These are phyloP conservation scores for Xylaria palmicola DNA, from an alignment of 495 filamentous ascomycete species.

Conservation along the genomic window DNA sequence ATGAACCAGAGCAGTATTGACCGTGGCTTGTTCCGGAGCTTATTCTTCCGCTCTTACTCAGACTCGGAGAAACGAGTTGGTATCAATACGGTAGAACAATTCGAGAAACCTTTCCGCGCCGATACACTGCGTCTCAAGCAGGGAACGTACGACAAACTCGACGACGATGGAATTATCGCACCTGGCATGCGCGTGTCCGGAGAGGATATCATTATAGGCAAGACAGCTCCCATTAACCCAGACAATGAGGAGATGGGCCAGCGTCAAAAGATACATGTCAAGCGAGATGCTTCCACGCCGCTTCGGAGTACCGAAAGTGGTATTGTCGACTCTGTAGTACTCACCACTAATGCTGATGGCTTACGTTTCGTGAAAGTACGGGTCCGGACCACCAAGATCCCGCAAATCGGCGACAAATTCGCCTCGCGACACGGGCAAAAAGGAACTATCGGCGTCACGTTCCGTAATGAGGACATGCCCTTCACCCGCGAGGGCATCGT, in stretches of 20 bases:
- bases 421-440: conserved; percentile 99
- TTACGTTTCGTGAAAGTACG: conserved; percentile 94
- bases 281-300: conserved; percentile 92
- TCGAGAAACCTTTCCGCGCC: conserved; percentile 87
- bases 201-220: conserved; percentile 99
- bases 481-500: conserved; percentile 89
- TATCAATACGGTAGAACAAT: conserved; percentile 81
- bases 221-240: conserved; percentile 89
- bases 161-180: conserved; percentile 89
- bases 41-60: conserved; percentile 96
- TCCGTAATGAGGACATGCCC: conserved; percentile 97
- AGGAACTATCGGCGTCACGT: conserved; percentile 98
- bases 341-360: conserved; percentile 90
- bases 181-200: conserved; percentile 92
- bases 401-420: conserved; percentile 99
- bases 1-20: conserved; percentile 99
- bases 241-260: conserved; percentile 94
- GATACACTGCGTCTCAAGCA: conserved; percentile 90
- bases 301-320: conserved; percentile 93
- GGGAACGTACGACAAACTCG: conserved; percentile 96
- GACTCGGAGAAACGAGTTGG: conserved; percentile 94
- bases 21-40: conserved; percentile 91
- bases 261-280: conserved; percentile 81
- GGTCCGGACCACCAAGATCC: conserved; percentile 95
- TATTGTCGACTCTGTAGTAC: conserved; percentile 88